Evolutionary conservation across 1,284 basidiomycete species (phyloP).

Genomic region (Leccinum subatratum): DNA sequence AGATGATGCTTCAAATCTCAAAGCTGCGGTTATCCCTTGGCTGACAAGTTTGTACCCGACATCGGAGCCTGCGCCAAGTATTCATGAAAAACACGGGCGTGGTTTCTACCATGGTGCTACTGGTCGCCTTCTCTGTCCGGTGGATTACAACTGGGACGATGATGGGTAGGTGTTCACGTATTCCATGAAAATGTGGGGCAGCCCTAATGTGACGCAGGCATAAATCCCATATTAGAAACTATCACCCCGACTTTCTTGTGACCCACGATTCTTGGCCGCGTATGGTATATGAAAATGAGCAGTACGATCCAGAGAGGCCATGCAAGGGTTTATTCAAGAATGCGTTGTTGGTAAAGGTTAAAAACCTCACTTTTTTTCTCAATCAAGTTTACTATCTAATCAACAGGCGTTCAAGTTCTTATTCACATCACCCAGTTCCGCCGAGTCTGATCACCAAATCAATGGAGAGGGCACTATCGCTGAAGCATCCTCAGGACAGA

Average conservation of each 20-base stretch:
- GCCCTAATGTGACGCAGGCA: neutral
- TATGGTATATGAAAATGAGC: neutral
- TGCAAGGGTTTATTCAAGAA: neutral
- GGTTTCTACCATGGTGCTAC: neutral
- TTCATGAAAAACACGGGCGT: neutral
- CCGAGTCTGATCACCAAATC: neutral
- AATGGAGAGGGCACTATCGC: neutral
- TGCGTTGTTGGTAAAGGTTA: neutral
- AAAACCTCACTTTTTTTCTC: neutral
- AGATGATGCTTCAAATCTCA: conserved; percentile 6
- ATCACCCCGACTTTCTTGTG: neutral
- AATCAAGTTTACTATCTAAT: neutral
- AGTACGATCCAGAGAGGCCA: neutral
- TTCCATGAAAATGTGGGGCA: neutral
- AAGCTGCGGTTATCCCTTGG: conserved; percentile 5
- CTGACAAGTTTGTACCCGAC: neutral
- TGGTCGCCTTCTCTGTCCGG: neutral
- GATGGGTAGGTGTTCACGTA: neutral
- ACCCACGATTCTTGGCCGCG: neutral
- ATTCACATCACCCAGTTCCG: neutral
- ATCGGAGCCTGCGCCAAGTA: neutral
- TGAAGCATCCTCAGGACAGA: no score
- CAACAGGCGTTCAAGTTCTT: neutral
- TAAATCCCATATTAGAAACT: neutral
- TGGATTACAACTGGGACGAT: neutral